Base-by-base conservation (phyloP, 345 rosid species). In the Erodium maritimum region DNA sequence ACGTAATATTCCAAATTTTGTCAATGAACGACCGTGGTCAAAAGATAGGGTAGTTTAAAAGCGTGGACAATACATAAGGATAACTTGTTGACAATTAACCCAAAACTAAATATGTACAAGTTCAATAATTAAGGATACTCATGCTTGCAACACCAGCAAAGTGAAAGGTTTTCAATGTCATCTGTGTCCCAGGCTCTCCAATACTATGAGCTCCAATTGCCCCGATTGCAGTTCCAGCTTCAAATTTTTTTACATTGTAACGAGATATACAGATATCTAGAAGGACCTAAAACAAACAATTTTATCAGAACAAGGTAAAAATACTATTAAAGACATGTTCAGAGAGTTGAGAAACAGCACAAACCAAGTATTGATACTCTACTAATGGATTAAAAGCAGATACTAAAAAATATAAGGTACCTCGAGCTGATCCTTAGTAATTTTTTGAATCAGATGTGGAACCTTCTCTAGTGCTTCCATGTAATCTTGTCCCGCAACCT, bases 61-160 rank as follows among this genome's bases (percentile, higher is more conserved):
- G n/a, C n/a, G n/a, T n/a, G n/a, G n/a, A n/a, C n/a, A n/a, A n/a
- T n/a, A n/a, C n/a, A n/a, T n/a, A n/a, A n/a, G n/a, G n/a, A n/a
- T n/a, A n/a, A n/a, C n/a, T n/a, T n/a, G n/a, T n/a, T n/a, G n/a
- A n/a, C n/a, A n/a, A n/a, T n/a, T n/a, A n/a, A n/a, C n/a, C n/a
- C n/a, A n/a, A n/a, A 16, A 24, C 54, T 13, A 29, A 59, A 57
- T 29, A 50, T 58, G 46, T 25, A 17, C n/a, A 20, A 37, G 29
- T 19, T 57, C 42, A 48, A 19, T 56, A 24, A 59, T 61, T 9
- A 75, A 86, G 98, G 95, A 91, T 91, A 91, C 98, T 91, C 98
- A 91, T 91, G 98, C 98, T 91, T 19, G 98, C 98, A 64, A 91
- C 96, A 71, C 98, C 98, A 73, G 98, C 98, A 86, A 91, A 91